Evolutionary conservation across 352 stramenopile genomes (phyloP).

Genomic region (Phytophthora tubulina): DNA sequence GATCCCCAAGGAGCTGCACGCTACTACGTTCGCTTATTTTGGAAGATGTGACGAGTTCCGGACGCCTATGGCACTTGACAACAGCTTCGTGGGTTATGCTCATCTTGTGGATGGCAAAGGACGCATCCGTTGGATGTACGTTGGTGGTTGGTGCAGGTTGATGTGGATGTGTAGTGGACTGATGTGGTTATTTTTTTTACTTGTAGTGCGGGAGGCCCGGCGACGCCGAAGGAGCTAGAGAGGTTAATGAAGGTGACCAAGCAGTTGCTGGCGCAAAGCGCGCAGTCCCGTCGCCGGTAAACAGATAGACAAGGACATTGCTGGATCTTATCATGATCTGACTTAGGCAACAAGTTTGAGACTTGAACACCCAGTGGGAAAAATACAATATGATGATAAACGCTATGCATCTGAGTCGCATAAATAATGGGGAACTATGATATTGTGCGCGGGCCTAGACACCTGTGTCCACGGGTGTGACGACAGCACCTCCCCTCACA

Average conservation of each 20-base stretch:
- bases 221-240: constrained; percentile 69
- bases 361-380: constrained; percentile 1
- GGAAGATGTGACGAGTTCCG: constrained; percentile 86
- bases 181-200: constrained; percentile 22
- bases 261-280: constrained; percentile 65
- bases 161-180: constrained; percentile 8
- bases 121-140: constrained; percentile 89
- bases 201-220: constrained; percentile 68
- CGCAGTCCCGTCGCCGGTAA: constrained; percentile 39
- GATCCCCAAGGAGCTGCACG: constrained; percentile 56
- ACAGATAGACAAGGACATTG: constrained; percentile 9
- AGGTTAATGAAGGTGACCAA: constrained; percentile 68
- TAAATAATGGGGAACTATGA: constrained; percentile 8
- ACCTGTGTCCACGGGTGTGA: constrained; percentile 46
- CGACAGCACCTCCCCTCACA: constrained; percentile 46
- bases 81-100: constrained; percentile 89
- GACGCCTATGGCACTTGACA: constrained; percentile 82
- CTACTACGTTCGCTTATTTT: constrained; percentile 73
- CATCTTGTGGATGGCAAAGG: constrained; percentile 85
- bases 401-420: not conserved
- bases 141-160: constrained; percentile 13
- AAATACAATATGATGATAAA: constrained; percentile 34
- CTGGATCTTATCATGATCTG: not conserved
- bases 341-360: constrained; percentile 5
- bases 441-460: constrained; percentile 14